These are phyloP conservation scores for Jackrogersella minutella DNA, from an alignment of 495 filamentous ascomycete species.

Conservation along the genomic window DNA sequence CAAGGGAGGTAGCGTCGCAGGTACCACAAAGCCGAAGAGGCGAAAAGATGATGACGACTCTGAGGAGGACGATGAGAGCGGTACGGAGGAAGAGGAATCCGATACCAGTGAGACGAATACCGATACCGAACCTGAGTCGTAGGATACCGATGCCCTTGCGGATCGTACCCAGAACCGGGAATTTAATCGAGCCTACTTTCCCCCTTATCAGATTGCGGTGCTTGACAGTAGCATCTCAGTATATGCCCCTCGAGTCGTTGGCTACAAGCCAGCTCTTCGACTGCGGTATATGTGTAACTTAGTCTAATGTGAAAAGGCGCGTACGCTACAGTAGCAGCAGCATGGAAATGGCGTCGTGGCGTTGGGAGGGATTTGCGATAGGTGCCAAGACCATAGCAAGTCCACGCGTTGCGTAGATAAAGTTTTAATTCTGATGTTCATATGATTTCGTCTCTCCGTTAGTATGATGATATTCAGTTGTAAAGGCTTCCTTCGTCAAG, in stretches of 20 bases:
- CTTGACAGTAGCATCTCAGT: slow-evolving; percentile 1
- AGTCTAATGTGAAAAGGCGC: slow-evolving; percentile 10
- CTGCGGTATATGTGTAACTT: slow-evolving; percentile 15
- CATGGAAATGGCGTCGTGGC: slow-evolving; percentile 36
- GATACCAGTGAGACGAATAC: slow-evolving; percentile 82
- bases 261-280: not conserved
- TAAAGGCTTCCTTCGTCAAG: no score
- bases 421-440: slow-evolving; percentile 19
- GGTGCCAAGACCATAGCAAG: slow-evolving; percentile 16
- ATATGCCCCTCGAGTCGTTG: not conserved
- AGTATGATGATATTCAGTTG: no score
- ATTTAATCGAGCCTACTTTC: not conserved
- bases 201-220: not conserved
- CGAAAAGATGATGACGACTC: slow-evolving; percentile 63
- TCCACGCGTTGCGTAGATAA: slow-evolving; percentile 14
- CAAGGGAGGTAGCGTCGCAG: slow-evolving; percentile 67
- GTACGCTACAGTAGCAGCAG: slow-evolving; percentile 21
- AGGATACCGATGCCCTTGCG: slow-evolving; percentile 4
- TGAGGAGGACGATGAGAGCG: slow-evolving; percentile 80
- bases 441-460: not conserved
- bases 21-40: slow-evolving; percentile 61
- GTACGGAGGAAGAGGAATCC: slow-evolving; percentile 83
- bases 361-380: slow-evolving; percentile 19
- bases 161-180: not conserved
- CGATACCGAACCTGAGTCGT: slow-evolving; percentile 74